These are phyloP conservation scores for Talaromyces sp. DNA, from an alignment of 2,329 filamentous ascomycete species.

Conservation along the genomic window DNA sequence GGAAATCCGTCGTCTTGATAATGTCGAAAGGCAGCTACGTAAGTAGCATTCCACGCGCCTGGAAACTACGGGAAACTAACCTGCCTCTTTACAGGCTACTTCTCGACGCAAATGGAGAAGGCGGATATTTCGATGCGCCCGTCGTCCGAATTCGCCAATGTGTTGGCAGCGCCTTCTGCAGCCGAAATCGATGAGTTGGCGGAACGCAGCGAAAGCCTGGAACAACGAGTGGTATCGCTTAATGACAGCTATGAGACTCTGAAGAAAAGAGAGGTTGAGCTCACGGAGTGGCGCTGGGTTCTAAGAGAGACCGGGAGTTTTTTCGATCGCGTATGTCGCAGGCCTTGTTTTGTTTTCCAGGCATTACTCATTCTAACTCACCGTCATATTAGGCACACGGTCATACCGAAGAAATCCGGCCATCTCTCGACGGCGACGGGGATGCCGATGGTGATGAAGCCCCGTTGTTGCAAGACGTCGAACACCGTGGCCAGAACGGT, in stretches of 20 bases:
- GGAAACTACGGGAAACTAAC: neutral
- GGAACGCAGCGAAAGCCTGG: constrained; percentile 85
- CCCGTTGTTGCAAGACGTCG: constrained; percentile 85
- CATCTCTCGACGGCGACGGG: constrained; percentile 64
- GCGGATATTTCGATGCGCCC: constrained; percentile 78
- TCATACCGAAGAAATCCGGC: constrained; percentile 92
- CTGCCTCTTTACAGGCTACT: constrained; percentile 63
- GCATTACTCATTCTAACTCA: constrained; percentile 1
- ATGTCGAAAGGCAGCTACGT: constrained; percentile 96
- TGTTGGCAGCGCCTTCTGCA: constrained; percentile 80
- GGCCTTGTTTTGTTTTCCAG: neutral
- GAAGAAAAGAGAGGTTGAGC: constrained; percentile 94
- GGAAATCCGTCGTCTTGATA: constrained; percentile 94
- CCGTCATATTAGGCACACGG: constrained; percentile 64
- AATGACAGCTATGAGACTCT: constrained; percentile 98
- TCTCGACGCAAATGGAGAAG: constrained; percentile 94
- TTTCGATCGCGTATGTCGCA: constrained; percentile 65
- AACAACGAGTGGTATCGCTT: constrained; percentile 83
- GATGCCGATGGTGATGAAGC: constrained; percentile 62
- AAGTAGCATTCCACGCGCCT: constrained; percentile 41
- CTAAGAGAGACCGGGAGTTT: constrained; percentile 93
- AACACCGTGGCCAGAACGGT: constrained; percentile 66
- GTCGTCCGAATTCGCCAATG: constrained; percentile 84
- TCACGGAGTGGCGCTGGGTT: constrained; percentile 98
- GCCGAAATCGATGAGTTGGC: constrained; percentile 94